Conservation (phyloP, 257 asterid genomes). For the Asclepias syriaca region DNA sequence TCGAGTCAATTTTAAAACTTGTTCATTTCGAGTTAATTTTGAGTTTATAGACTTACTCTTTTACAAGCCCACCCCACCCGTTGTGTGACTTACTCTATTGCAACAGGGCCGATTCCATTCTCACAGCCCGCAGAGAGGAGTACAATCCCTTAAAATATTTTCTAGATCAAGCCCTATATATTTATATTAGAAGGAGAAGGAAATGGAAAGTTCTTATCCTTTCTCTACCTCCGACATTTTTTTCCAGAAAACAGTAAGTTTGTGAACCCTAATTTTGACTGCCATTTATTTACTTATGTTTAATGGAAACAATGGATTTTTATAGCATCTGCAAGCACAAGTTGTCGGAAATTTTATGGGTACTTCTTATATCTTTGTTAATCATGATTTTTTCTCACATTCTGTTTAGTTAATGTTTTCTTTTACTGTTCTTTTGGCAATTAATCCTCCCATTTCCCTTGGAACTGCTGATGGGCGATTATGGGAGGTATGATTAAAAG, state of each 20-base stretch:
- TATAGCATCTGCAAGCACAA: not conserved
- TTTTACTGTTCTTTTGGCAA: not conserved
- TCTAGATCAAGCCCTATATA: too few species aligned
- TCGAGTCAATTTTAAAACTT: too few species aligned
- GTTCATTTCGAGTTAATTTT: too few species aligned
- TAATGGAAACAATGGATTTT: not conserved
- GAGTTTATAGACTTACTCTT: too few species aligned
- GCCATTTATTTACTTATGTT: not conserved
- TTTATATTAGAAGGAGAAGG: too few species aligned
- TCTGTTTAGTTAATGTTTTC: not conserved
- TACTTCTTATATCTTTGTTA: not conserved
- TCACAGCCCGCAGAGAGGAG: too few species aligned
- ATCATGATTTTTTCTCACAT: not conserved
- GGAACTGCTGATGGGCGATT: not conserved
- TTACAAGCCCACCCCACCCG: too few species aligned
- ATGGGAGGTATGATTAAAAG: not conserved
- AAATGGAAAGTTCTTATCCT: too few species aligned
- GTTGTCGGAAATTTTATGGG: not conserved
- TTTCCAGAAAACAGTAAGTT: not conserved
- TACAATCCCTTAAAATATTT: too few species aligned
- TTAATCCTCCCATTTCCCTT: not conserved
- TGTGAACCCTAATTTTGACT: not conserved
- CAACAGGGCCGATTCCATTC: too few species aligned
- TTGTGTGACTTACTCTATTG: too few species aligned
- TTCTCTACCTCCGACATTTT: too few species aligned